These are phyloP conservation scores for Pseudocercospora crystallina DNA, from an alignment of 2,329 filamentous ascomycete species.

Conservation along the genomic window DNA sequence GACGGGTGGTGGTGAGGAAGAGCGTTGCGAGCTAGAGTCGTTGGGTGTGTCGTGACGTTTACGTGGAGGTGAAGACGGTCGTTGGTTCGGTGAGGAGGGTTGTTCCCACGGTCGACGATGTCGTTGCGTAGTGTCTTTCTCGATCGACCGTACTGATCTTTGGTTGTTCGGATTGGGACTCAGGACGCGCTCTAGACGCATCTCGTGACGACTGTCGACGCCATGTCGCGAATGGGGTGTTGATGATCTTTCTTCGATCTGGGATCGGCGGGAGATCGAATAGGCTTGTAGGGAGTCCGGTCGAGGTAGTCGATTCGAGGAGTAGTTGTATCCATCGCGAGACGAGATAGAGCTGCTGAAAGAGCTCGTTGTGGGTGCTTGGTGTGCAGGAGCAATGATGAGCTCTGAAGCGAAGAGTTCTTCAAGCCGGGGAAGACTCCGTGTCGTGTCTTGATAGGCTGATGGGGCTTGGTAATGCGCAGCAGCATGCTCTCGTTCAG, in stretches of 20 bases:
- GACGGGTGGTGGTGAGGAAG: too few relatives aligned
- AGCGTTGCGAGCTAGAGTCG: too few relatives aligned
- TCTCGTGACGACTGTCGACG: too few relatives aligned
- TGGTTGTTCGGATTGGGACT: neutral
- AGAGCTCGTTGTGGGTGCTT: neutral
- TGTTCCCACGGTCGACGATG: neutral
- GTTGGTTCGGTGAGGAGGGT: conserved; percentile 4
- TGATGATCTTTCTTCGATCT: neutral
- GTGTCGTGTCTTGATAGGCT: neutral
- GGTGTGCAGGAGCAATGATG: conserved; percentile 8
- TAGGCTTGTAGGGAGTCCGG: neutral
- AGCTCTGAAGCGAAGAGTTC: conserved; percentile 16
- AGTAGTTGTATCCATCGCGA: too few relatives aligned
- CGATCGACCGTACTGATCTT: neutral
- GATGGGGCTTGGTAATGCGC: too few relatives aligned
- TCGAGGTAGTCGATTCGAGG: too few relatives aligned
- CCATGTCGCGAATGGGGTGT: neutral
- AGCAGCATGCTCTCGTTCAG: too few relatives aligned
- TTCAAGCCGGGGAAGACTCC: conserved; percentile 11
- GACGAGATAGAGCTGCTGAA: too few relatives aligned
- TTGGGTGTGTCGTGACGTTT: too few relatives aligned
- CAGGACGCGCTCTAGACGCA: too few relatives aligned
- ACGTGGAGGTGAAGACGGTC: neutral
- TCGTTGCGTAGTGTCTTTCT: conserved; percentile 1
- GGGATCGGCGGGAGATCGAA: neutral